phyloP scores from a whole-genome alignment of 2,329 filamentous ascomycete genomes.

The Parastagonospora nodorum region DNA sequence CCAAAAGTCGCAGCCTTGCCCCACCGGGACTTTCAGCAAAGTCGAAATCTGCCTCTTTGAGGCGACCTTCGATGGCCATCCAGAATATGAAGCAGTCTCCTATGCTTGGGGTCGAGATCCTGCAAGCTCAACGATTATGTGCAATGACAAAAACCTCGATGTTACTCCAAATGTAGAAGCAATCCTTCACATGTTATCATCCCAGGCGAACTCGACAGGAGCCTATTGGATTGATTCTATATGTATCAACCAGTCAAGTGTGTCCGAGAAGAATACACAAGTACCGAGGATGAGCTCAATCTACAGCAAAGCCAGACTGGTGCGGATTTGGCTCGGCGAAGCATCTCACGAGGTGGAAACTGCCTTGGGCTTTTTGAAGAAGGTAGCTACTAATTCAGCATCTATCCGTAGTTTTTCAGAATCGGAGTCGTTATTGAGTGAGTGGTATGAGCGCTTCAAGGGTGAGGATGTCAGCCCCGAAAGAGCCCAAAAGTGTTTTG shows the following conservation, averaged over 20 bases:
- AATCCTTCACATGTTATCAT: neutral
- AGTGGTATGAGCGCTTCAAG: neutral
- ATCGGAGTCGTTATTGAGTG: neutral
- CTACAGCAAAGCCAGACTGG: neutral
- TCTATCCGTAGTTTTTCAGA: neutral
- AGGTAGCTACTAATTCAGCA: neutral
- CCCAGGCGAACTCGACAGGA: neutral
- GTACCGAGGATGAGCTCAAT: neutral
- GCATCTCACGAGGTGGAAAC: neutral
- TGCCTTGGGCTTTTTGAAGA: neutral
- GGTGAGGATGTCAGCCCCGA: neutral
- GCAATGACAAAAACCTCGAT: neutral
- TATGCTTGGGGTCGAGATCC: neutral
- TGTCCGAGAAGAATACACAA: neutral
- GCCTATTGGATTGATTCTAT: neutral
- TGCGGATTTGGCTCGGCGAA: neutral
- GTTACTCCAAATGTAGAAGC: neutral
- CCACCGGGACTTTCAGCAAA: neutral
- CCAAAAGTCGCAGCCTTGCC: neutral
- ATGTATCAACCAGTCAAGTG: neutral
- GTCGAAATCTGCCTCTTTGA: neutral
- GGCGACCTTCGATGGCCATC: neutral
- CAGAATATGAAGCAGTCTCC: neutral
- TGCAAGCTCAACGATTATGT: neutral
- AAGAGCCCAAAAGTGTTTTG: neutral